Evolutionary conservation across 352 stramenopile genomes (phyloP), one percentile per base, ranked within the genome.

Genomic region (Globisporangium cylindrosporum): DNA sequence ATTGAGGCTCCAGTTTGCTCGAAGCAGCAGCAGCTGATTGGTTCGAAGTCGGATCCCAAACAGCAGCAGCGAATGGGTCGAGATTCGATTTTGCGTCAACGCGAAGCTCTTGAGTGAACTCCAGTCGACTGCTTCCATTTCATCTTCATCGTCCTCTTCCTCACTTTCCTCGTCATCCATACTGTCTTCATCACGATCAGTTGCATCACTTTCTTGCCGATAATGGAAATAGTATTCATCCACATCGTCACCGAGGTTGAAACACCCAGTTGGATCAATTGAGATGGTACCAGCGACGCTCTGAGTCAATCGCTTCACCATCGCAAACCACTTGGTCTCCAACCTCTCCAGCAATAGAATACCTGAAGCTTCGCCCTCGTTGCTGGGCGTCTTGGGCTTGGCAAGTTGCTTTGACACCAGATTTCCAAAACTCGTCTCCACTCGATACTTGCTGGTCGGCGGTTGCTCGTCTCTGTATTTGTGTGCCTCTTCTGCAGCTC

Each of bases 341-440:
- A 90, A 25, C 5, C 56, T 36, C 66, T 73, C 4, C 61, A 70
- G 53, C 62, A 73, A 59, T 62, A 59, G 22, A 43, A 46, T 53
- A 76, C 62, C 60, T 43, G 27, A 48, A 15, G n/a, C 59, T 14
- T 60, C 55, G 9, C 22, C 12, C 1, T 15, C 46, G 34, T 6
- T 38, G 1, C 0, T 51, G 1, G 20, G 24, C 10, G 46, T 7
- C 18, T 25, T 46, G 0, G 70, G 41, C 9, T 55, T 66, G 25
- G 67, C 36, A 32, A 77, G 70, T 12, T 71, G 68, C 12, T 62
- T 67, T 14, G 86, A 92, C 3, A 93, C 72, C 24, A 65, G 29
- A 46, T 93, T 93, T 1, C 79, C 84, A 51, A 93, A 93, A 9
- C 80, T 86, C 5, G 79, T 80, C 68, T 93, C 86, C 0, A 93